phyloP scores from a whole-genome alignment of 2,329 filamentous ascomycete genomes.

The Calonectria multiphialidica region DNA sequence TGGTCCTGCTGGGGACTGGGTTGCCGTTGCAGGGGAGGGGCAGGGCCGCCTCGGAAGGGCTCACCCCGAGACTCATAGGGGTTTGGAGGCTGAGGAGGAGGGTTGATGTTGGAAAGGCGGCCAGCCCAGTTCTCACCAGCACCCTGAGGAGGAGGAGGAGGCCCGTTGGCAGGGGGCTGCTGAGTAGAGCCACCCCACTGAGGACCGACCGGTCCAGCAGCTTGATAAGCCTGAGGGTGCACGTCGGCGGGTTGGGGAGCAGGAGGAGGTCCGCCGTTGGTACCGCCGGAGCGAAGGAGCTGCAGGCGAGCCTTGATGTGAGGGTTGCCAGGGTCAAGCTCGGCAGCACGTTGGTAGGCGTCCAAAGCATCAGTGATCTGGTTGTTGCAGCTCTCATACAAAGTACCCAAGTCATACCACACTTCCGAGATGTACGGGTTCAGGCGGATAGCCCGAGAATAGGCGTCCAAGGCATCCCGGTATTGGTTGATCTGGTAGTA shows the following conservation, averaged over 20 bases:
- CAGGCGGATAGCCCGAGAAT: constrained; percentile 93
- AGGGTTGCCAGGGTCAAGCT: constrained; percentile 91
- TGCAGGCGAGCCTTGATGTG: constrained; percentile 97
- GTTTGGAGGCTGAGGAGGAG: constrained; percentile 80
- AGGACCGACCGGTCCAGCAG: constrained; percentile 83
- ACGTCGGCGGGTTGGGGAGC: constrained; percentile 96
- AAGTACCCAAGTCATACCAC: constrained; percentile 96
- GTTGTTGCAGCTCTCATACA: constrained; percentile 99
- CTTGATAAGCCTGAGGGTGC: constrained; percentile 93
- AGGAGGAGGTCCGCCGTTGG: constrained; percentile 78
- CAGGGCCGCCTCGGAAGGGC: constrained; percentile 74
- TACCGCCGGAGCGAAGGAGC: constrained; percentile 84
- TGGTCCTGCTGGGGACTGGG: constrained; percentile 81
- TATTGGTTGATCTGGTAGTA: constrained; percentile 99
- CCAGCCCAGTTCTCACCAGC: constrained; percentile 69
- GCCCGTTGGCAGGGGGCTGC: constrained; percentile 62
- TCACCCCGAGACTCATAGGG: constrained; percentile 83
- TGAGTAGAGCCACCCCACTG: constrained; percentile 88
- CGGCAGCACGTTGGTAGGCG: constrained; percentile 93
- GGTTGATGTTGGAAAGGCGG: constrained; percentile 83
- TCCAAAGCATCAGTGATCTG: constrained; percentile 97
- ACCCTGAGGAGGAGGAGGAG: constrained; percentile 72
- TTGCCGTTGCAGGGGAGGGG: constrained; percentile 76
- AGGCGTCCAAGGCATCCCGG: constrained; percentile 95
- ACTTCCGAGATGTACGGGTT: constrained; percentile 99